Conservation (phyloP, 805 yeast genomes). For the Saturnispora halmiae region DNA sequence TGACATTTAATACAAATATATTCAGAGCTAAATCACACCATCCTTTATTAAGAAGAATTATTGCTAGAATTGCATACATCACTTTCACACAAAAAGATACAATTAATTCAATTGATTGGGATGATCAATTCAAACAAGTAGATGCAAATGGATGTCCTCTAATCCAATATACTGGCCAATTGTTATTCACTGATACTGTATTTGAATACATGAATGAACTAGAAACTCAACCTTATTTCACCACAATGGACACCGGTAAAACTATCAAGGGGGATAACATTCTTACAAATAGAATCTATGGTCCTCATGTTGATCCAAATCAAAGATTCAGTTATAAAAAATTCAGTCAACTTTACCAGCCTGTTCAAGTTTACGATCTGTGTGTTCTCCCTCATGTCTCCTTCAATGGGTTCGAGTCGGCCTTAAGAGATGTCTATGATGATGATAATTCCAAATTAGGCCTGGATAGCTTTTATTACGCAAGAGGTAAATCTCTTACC, state of each 20-base stretch:
- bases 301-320: conserved; percentile 20
- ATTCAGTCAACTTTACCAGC: conserved; percentile 22
- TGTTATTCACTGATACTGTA: conserved; percentile 26
- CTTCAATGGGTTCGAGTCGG: conserved; percentile 23
- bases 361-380: conserved; percentile 27
- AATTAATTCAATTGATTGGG: conserved; percentile 24
- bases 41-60: conserved; percentile 27
- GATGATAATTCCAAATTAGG: conserved; percentile 23
- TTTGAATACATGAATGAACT: conserved; percentile 25
- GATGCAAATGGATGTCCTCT: conserved; percentile 28
- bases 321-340: conserved; percentile 21
- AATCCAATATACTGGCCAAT: conserved; percentile 27
- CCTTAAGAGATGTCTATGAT: conserved; percentile 19
- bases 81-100: conserved; percentile 22
- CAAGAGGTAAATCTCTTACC: conserved; percentile 20
- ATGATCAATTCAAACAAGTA: conserved; percentile 20
- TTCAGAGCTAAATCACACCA: conserved; percentile 28
- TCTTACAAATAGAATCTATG: conserved; percentile 17
- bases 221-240: conserved; percentile 17
- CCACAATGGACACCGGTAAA: conserved; percentile 17
- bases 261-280: conserved; percentile 12
- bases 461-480: conserved; percentile 21
- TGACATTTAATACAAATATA: conserved; percentile 23
- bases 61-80: conserved; percentile 27
- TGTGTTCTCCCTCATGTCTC: conserved; percentile 25